Conservation (phyloP, 768 basidiomycete genomes). For the Xerocomus brunneocitrinus region DNA sequence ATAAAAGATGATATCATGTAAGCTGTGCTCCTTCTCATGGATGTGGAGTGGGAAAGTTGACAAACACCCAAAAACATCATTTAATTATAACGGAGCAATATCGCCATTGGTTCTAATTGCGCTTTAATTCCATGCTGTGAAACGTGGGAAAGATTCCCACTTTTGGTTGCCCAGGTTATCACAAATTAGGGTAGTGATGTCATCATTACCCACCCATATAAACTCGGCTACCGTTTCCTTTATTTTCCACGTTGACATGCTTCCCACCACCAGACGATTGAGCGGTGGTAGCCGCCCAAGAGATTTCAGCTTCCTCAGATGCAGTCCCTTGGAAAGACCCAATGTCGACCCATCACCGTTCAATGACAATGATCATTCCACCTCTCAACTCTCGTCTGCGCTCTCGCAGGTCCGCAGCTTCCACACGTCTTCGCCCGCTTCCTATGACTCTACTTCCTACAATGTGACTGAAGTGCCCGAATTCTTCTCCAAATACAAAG, state of each 20-base stretch:
- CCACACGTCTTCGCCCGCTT: slow-evolving; percentile 17
- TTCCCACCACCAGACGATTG: slow-evolving; percentile 30
- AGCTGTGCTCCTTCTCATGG: no score
- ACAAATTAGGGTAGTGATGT: slow-evolving; percentile 20
- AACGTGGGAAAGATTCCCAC: not conserved
- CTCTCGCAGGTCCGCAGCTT: slow-evolving; percentile 12
- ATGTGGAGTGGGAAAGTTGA: not conserved
- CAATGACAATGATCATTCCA: not conserved
- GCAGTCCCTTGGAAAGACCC: slow-evolving; percentile 27
- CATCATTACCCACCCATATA: slow-evolving; percentile 14
- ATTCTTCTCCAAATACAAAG: slow-evolving; percentile 27
- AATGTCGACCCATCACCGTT: slow-evolving; percentile 26
- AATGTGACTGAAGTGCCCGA: slow-evolving; percentile 23
- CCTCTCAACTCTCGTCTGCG: not conserved
- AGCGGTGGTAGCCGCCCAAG: slow-evolving; percentile 38
- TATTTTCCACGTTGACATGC: slow-evolving; percentile 10
- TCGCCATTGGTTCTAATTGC: not conserved
- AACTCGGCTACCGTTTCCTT: not conserved
- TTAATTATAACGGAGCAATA: not conserved
- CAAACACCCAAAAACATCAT: not conserved
- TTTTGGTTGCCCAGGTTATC: not conserved
- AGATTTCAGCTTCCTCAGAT: slow-evolving; percentile 34
- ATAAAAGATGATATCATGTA: no score
- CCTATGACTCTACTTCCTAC: slow-evolving; percentile 25
- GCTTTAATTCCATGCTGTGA: not conserved